Evolutionary conservation across 192 early-diverging fungal species (phyloP).

Genomic region (Neocallimastix lanati): DNA sequence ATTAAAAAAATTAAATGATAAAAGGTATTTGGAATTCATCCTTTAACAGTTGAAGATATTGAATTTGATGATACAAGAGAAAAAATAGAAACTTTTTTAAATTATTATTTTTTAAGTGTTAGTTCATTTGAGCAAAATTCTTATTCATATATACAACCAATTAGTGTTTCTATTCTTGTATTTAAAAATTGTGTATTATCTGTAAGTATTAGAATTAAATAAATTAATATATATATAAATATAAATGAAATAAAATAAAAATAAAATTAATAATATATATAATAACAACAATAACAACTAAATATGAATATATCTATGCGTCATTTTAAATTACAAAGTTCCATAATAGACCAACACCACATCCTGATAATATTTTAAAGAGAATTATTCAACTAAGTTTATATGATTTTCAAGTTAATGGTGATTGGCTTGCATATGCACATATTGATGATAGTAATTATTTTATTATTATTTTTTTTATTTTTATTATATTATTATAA

Average conservation of each 20-base stretch:
- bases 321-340: slow-evolving; percentile 29
- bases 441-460: slow-evolving; percentile 3
- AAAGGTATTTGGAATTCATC: slow-evolving; percentile 52
- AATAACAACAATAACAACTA: no score
- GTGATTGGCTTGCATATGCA: slow-evolving; percentile 19
- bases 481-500: neutral
- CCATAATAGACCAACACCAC: slow-evolving; percentile 56
- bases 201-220: slow-evolving; percentile 9
- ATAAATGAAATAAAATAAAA: slow-evolving; percentile 6
- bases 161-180: slow-evolving; percentile 32
- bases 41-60: slow-evolving; percentile 77
- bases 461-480: neutral
- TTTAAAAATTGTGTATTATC: slow-evolving; percentile 35
- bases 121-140: slow-evolving; percentile 36
- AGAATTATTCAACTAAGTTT: slow-evolving; percentile 70
- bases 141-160: slow-evolving; percentile 23
- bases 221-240: neutral
- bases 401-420: slow-evolving; percentile 68
- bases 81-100: slow-evolving; percentile 79
- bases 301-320: neutral
- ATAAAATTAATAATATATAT: no score
- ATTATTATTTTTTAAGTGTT: slow-evolving; percentile 88
- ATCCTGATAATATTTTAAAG: slow-evolving; percentile 65
- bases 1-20: no score
- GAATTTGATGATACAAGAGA: slow-evolving; percentile 59